Conservation (phyloP, 345 rosid species). For the Crucihimalaya himalaica region DNA sequence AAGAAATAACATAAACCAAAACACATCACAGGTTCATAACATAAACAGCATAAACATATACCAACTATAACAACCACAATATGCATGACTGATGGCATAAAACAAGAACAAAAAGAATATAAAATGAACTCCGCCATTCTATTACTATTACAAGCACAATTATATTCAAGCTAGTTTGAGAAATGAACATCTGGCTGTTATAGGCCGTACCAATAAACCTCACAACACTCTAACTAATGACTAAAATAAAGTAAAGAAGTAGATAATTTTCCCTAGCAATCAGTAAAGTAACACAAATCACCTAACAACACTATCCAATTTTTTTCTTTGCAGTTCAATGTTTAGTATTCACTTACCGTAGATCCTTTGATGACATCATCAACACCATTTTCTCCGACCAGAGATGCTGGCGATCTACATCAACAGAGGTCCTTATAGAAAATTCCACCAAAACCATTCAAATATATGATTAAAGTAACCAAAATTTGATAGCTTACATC, state of each 20-base stretch:
- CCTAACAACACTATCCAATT: background rate
- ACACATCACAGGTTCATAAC: background rate
- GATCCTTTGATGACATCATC: slow-evolving; percentile 1
- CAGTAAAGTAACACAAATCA: background rate
- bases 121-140: background rate
- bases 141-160: background rate
- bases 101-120: background rate
- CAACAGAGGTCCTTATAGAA: background rate
- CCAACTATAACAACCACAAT: too few species aligned
- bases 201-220: too few species aligned
- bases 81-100: background rate
- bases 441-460: background rate
- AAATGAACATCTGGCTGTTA: too few species aligned
- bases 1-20: background rate
- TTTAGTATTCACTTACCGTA: slow-evolving; percentile 21
- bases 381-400: background rate
- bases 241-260: background rate
- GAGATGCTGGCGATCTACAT: slow-evolving; percentile 29
- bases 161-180: background rate
- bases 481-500: slow-evolving; percentile 20
- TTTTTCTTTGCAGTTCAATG: slow-evolving; percentile 6
- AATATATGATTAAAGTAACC: background rate
- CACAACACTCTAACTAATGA: background rate
- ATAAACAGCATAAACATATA: background rate
- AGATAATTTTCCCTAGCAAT: background rate